These are phyloP conservation scores for Cucurbita moschata DNA, from an alignment of 306 rosid genomes.

Conservation along the genomic window DNA sequence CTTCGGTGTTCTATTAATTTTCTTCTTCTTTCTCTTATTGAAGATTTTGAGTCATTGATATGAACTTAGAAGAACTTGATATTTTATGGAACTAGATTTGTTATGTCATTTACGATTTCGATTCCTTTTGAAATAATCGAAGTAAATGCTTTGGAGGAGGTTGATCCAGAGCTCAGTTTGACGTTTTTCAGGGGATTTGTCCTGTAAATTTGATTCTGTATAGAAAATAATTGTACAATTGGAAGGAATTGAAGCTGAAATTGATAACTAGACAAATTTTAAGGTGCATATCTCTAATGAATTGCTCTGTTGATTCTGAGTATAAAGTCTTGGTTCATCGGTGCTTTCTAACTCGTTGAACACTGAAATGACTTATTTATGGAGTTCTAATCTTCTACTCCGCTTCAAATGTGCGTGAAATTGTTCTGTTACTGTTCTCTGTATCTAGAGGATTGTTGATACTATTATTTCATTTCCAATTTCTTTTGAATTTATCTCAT, in stretches of 20 bases:
- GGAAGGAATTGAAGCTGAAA: background rate
- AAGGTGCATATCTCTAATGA: background rate
- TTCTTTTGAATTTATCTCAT: background rate
- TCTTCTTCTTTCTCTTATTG: background rate
- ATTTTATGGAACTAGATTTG: background rate
- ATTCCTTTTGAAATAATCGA: background rate
- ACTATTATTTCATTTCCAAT: background rate
- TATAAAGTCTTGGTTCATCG: background rate
- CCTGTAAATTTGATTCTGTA: background rate
- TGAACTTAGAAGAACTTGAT: background rate
- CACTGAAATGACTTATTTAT: background rate
- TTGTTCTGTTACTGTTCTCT: background rate
- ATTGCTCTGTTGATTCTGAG: background rate
- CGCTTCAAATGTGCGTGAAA: background rate
- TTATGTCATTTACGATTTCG: background rate
- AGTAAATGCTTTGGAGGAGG: constrained; percentile 1
- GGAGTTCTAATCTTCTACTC: background rate
- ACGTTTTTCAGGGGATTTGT: background rate
- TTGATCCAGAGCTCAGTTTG: background rate
- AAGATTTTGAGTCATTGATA: background rate
- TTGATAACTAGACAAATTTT: background rate
- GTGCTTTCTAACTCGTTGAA: background rate
- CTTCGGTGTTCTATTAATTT: background rate
- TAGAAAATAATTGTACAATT: background rate
- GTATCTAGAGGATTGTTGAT: background rate